A percentile compares a stretch with the other conserved stretches of the same genome.
Evolutionary conservation across 2,329 filamentous ascomycete species (phyloP).

Genomic region (Drechmeria coniospora): DNA sequence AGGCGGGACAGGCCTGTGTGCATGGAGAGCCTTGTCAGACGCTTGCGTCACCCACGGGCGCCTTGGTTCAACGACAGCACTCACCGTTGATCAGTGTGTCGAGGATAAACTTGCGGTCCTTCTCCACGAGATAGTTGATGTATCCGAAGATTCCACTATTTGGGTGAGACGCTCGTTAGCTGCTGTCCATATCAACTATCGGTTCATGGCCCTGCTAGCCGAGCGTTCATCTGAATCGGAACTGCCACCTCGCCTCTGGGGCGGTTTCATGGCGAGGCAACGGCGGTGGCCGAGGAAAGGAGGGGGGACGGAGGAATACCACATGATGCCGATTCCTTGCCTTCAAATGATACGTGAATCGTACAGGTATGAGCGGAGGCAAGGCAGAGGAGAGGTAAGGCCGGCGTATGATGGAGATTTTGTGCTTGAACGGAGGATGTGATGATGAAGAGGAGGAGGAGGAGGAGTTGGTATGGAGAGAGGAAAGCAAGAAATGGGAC

Average conservation of each 20-base stretch:
- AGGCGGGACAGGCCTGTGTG: conserved; percentile 72
- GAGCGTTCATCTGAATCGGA: too few species aligned
- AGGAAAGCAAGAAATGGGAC: conserved; percentile 1
- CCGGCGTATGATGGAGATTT: too few species aligned
- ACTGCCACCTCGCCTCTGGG: too few species aligned
- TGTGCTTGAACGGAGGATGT: conserved; percentile 2
- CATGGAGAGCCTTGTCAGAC: conserved; percentile 6
- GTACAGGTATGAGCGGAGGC: conserved; percentile 1
- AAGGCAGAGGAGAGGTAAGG: conserved; percentile 1
- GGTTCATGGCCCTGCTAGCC: too few species aligned
- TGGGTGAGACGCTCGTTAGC: conserved; percentile 12
- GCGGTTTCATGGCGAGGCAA: conserved; percentile 6
- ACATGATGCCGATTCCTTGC: conserved; percentile 9
- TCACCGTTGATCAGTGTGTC: conserved; percentile 91
- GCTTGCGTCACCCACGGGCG: too few species aligned
- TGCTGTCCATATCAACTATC: too few species aligned
- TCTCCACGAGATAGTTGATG: conserved; percentile 98
- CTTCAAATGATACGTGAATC: conserved; percentile 3
- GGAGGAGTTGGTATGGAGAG: too few species aligned
- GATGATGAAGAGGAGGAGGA: too few species aligned
- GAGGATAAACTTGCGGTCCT: conserved; percentile 92
- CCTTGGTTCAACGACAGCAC: too few species aligned
- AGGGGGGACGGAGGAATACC: conserved; percentile 5
- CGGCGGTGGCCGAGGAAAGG: conserved; percentile 7
- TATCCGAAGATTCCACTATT: conserved; percentile 89